Evolutionary conservation across 768 basidiomycete genomes (phyloP).

Genomic region (Cystobasidiopsis lactophilus): DNA sequence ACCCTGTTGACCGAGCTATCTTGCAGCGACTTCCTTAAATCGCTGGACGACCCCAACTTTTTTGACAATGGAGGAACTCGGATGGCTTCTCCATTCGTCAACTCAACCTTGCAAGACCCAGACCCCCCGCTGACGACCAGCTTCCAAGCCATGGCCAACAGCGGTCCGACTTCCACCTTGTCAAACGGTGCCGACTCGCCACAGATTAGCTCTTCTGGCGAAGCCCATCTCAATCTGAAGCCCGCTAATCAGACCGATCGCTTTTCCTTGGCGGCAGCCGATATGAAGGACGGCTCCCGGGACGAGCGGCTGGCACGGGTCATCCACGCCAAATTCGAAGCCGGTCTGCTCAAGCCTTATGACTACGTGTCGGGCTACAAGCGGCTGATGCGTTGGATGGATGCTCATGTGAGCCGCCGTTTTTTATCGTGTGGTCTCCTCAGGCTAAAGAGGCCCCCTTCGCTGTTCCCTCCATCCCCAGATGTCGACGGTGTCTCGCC

Average conservation of each 20-base stretch:
- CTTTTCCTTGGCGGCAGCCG: slow-evolving; percentile 80
- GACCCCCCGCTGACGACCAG: slow-evolving; percentile 20
- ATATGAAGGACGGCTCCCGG: slow-evolving; percentile 73
- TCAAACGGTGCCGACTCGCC: neutral
- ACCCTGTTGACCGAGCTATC: slow-evolving; percentile 3
- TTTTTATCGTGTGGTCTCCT: neutral
- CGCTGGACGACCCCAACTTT: slow-evolving; percentile 55
- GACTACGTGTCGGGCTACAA: slow-evolving; percentile 94
- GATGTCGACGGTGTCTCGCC: slow-evolving; percentile 45
- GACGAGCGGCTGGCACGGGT: slow-evolving; percentile 76
- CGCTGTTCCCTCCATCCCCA: neutral
- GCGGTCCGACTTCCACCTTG: slow-evolving; percentile 22
- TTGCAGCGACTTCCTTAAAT: slow-evolving; percentile 65
- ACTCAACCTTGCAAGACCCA: too few relatives aligned
- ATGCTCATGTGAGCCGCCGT: slow-evolving; percentile 1
- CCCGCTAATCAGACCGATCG: slow-evolving; percentile 42
- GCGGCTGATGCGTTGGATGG: slow-evolving; percentile 32
- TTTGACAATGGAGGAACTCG: slow-evolving; percentile 36
- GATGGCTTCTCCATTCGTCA: too few relatives aligned
- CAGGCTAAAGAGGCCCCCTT: neutral
- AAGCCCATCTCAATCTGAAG: slow-evolving; percentile 19
- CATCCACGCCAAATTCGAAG: slow-evolving; percentile 90
- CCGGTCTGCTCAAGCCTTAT: slow-evolving; percentile 78
- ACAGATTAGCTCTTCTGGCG: slow-evolving; percentile 2
- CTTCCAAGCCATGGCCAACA: slow-evolving; percentile 31